Conservation (phyloP, 1,284 basidiomycete species). For the Moesziomyces antarcticus region DNA sequence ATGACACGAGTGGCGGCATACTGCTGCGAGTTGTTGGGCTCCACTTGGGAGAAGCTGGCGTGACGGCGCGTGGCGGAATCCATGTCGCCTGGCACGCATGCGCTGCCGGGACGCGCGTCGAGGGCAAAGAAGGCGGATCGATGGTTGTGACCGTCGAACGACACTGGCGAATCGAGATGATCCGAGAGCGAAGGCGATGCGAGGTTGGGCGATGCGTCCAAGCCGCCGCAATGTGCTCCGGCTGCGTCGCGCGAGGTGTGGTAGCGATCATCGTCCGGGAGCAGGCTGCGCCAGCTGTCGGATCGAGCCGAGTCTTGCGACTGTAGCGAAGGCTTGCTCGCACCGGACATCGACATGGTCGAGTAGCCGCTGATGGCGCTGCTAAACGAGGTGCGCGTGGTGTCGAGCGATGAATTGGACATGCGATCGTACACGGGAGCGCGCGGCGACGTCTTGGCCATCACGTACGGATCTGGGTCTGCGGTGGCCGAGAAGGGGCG, state of each 20-base stretch:
- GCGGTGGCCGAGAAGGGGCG: slow-evolving; percentile 8
- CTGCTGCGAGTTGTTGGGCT: slow-evolving; percentile 27
- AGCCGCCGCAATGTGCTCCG: not conserved
- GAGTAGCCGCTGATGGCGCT: slow-evolving; percentile 43
- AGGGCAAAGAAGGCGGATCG: slow-evolving; percentile 35
- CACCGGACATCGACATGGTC: slow-evolving; percentile 37
- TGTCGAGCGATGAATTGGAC: slow-evolving; percentile 29
- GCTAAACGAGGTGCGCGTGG: slow-evolving; percentile 42
- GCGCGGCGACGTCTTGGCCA: slow-evolving; percentile 28
- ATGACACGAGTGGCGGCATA: slow-evolving; percentile 23
- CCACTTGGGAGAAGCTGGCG: slow-evolving; percentile 49
- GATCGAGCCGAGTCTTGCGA: slow-evolving; percentile 12
- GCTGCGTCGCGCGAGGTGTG: slow-evolving; percentile 19
- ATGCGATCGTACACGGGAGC: slow-evolving; percentile 14
- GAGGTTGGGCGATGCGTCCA: slow-evolving; percentile 14
- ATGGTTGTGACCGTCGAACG: slow-evolving; percentile 26
- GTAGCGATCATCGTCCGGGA: slow-evolving; percentile 44
- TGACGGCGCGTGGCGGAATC: slow-evolving; percentile 37
- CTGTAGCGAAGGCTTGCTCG: slow-evolving; percentile 9
- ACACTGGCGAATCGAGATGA: slow-evolving; percentile 26
- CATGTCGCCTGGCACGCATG: not conserved
- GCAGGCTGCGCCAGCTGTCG: slow-evolving; percentile 48
- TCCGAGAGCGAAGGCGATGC: slow-evolving; percentile 38
- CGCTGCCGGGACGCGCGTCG: slow-evolving; percentile 6
- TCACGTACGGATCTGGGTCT: slow-evolving; percentile 26